A percentile compares a stretch with the other conserved stretches of the same genome.
These are phyloP conservation scores for Oenanthe javanica DNA, from an alignment of 140 eudicot genomes.

Conservation along the genomic window DNA sequence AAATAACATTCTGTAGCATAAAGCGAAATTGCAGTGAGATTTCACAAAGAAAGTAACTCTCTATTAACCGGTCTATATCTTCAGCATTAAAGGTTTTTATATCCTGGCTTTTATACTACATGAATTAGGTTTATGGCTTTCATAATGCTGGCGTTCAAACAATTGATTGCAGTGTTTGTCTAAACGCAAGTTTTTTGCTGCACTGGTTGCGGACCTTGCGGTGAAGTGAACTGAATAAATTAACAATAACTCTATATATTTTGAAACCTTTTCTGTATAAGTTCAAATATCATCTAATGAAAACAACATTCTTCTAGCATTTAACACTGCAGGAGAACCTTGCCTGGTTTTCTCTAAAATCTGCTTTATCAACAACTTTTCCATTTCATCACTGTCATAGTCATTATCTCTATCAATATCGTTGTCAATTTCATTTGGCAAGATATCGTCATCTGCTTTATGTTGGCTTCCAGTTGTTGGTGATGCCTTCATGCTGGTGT, in stretches of 20 bases:
- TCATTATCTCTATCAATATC: constrained; percentile 14
- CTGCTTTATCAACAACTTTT: constrained; percentile 63
- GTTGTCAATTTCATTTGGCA: constrained; percentile 8
- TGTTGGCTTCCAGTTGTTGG: not conserved
- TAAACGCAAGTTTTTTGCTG: not conserved
- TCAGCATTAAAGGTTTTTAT: not conserved
- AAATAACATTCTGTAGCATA: too few relatives aligned
- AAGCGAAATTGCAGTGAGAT: too few relatives aligned
- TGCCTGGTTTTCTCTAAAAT: constrained; percentile 83
- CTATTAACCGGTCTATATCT: not conserved
- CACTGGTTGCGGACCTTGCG: not conserved
- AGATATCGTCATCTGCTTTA: not conserved
- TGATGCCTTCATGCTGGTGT: constrained; percentile 1
- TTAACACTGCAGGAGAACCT: constrained; percentile 83
- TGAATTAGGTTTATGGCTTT: not conserved
- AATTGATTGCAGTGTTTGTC: not conserved
- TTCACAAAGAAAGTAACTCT: too few relatives aligned
- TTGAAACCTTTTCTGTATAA: constrained; percentile 4
- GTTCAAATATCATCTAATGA: constrained; percentile 28
- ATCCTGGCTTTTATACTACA: not conserved
- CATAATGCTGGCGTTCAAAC: too few relatives aligned
- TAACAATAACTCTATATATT: not conserved
- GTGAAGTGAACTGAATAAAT: not conserved
- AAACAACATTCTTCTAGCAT: constrained; percentile 63
- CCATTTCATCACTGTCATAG: constrained; percentile 56